Evolutionary conservation across 495 filamentous ascomycete genomes (phyloP).

Genomic region (Poronia punctata): DNA sequence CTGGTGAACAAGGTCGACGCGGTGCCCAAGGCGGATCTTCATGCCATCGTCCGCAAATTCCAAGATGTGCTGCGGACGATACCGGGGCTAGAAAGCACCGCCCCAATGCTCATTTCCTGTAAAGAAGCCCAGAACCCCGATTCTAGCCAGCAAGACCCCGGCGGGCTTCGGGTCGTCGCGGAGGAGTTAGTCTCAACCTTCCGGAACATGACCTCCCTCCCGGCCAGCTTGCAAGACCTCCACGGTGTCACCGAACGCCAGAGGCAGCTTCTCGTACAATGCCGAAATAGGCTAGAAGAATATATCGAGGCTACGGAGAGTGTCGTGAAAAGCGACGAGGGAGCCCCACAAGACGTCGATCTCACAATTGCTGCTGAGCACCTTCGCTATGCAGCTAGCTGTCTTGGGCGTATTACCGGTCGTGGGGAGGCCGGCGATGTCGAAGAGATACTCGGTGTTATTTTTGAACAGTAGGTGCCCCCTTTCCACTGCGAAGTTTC

Average conservation of each 20-base stretch:
- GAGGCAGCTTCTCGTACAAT: conserved; percentile 68
- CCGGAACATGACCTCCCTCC: conserved; percentile 59
- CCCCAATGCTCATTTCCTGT: conserved; percentile 23
- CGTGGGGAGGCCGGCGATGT: conserved; percentile 84
- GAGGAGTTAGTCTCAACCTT: conserved; percentile 62
- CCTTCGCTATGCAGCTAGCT: conserved; percentile 72
- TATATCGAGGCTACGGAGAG: conserved; percentile 51
- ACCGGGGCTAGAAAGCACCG: conserved; percentile 17
- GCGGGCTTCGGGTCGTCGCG: conserved; percentile 62
- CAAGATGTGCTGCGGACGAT: conserved; percentile 25
- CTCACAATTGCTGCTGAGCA: conserved; percentile 93
- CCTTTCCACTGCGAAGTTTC: neutral
- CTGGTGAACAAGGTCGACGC: conserved; percentile 80
- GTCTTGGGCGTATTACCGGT: conserved; percentile 79
- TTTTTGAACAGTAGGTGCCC: conserved; percentile 83
- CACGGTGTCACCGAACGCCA: conserved; percentile 88
- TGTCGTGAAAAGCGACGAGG: conserved; percentile 22
- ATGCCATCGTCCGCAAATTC: conserved; percentile 25
- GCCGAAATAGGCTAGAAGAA: conserved; percentile 57
- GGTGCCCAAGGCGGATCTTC: conserved; percentile 27
- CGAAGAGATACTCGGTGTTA: conserved; percentile 92
- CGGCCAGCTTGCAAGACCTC: conserved; percentile 62
- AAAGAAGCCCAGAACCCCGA: conserved; percentile 25
- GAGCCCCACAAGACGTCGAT: conserved; percentile 48
- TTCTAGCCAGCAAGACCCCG: conserved; percentile 46